phyloP scores from a whole-genome alignment of 2,329 filamentous ascomycete genomes.

The Trichophyton benhamiae region DNA sequence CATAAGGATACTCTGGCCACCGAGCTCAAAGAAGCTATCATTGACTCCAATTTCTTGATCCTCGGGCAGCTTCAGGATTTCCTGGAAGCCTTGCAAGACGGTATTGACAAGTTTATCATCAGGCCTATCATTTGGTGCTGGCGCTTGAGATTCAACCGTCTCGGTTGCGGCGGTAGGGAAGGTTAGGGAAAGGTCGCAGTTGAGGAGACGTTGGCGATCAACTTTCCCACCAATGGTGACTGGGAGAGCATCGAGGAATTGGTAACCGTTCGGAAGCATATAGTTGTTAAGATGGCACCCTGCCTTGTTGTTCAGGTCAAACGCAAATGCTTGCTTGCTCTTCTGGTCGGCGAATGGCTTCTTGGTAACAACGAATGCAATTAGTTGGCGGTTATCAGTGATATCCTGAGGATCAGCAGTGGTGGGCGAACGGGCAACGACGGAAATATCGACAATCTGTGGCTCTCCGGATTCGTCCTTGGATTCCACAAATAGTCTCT shows the following conservation, averaged over 20 bases:
- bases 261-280: constrained; percentile 10
- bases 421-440: constrained; percentile 4
- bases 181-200: constrained; percentile 2
- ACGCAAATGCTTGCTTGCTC: constrained; percentile 5
- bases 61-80: constrained; percentile 8
- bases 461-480: constrained; percentile 3
- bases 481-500: constrained; percentile 7
- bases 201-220: constrained; percentile 7
- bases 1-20: constrained; percentile 9
- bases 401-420: constrained; percentile 1
- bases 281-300: constrained; percentile 6
- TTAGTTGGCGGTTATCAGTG: constrained; percentile 8
- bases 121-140: background rate
- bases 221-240: constrained; percentile 9
- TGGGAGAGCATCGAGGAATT: constrained; percentile 8
- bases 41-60: constrained; percentile 3
- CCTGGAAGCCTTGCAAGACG: constrained; percentile 5
- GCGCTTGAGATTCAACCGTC: background rate
- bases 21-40: constrained; percentile 10
- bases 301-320: constrained; percentile 4
- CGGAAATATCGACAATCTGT: constrained; percentile 8
- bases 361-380: constrained; percentile 8
- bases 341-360: constrained; percentile 7
- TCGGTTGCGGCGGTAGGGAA: constrained; percentile 1
- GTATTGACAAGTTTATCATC: background rate